These are phyloP conservation scores for Haplosporangium gracile DNA, from an alignment of 192 early-diverging fungal genomes.

Conservation along the genomic window DNA sequence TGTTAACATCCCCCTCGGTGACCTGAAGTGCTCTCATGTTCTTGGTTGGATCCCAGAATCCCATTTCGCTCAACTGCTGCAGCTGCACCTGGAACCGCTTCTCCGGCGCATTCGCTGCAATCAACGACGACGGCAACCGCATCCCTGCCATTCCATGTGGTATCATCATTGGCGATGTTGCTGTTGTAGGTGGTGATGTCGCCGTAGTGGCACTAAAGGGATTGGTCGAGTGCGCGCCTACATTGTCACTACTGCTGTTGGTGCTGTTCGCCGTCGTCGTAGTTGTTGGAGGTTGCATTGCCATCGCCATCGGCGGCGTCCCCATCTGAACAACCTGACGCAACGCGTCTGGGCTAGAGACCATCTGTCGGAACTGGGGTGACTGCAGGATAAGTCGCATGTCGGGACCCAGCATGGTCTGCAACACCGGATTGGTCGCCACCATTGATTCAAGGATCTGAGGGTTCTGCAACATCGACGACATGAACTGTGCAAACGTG, in stretches of 20 bases:
- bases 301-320: background rate
- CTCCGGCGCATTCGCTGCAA: conserved; percentile 58
- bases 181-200: background rate
- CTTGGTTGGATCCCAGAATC: conserved; percentile 88
- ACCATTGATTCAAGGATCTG: conserved; percentile 87
- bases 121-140: background rate
- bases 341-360: conserved; percentile 86
- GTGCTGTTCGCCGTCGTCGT: background rate
- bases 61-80: conserved; percentile 93
- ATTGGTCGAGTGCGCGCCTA: background rate
- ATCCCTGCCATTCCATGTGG: background rate
- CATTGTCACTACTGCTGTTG: background rate
- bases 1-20: conserved; percentile 89
- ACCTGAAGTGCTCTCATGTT: conserved; percentile 89
- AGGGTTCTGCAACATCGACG: conserved; percentile 85
- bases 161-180: background rate
- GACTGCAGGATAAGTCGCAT: conserved; percentile 84
- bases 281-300: too few species aligned
- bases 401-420: conserved; percentile 79
- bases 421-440: conserved; percentile 83
- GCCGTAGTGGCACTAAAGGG: too few species aligned
- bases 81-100: conserved; percentile 81
- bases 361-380: conserved; percentile 80
- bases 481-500: conserved; percentile 82
- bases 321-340: conserved; percentile 76